These are phyloP conservation scores for Stephanodiscus minutulus DNA, from an alignment of 108 stramenopile genomes.

Conservation along the genomic window DNA sequence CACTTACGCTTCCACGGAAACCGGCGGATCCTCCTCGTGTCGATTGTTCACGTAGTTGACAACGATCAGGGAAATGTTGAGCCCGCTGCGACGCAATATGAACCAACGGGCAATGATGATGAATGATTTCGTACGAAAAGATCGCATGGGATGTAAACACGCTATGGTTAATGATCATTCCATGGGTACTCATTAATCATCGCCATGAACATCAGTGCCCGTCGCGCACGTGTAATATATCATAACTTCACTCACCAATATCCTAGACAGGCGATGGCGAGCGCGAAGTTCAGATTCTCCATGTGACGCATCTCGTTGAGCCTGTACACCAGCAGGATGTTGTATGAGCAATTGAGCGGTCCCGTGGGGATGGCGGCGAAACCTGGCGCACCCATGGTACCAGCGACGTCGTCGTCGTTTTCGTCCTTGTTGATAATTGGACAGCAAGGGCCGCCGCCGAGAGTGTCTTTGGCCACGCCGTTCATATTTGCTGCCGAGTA, in stretches of 20 bases:
- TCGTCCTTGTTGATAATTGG: no score
- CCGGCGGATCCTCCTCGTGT: slow-evolving; percentile 4
- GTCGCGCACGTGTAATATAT: background rate
- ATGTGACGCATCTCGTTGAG: slow-evolving; percentile 30
- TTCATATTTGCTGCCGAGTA: no score
- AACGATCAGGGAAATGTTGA: slow-evolving; percentile 37
- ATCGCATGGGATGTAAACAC: background rate
- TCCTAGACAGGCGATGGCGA: slow-evolving; percentile 25
- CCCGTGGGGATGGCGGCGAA: background rate
- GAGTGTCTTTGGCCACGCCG: no score
- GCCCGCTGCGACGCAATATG: slow-evolving; percentile 5
- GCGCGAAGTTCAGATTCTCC: slow-evolving; percentile 24
- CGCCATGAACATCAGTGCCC: background rate
- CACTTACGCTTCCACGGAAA: background rate
- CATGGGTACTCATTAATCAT: background rate
- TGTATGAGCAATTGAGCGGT: slow-evolving; percentile 21
- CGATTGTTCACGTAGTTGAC: slow-evolving; percentile 26
- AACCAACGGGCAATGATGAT: background rate
- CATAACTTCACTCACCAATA: slow-evolving; percentile 2
- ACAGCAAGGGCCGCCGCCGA: no score
- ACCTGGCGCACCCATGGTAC: no score
- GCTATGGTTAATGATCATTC: no score
- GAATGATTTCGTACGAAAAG: background rate
- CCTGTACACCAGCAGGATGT: slow-evolving; percentile 29
- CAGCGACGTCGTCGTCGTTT: no score